Percentiles rank a stretch among this genome's conserved stretches.
These are phyloP conservation scores for Lachnellula arida DNA, from an alignment of 2,329 filamentous ascomycete species.

Conservation along the genomic window DNA sequence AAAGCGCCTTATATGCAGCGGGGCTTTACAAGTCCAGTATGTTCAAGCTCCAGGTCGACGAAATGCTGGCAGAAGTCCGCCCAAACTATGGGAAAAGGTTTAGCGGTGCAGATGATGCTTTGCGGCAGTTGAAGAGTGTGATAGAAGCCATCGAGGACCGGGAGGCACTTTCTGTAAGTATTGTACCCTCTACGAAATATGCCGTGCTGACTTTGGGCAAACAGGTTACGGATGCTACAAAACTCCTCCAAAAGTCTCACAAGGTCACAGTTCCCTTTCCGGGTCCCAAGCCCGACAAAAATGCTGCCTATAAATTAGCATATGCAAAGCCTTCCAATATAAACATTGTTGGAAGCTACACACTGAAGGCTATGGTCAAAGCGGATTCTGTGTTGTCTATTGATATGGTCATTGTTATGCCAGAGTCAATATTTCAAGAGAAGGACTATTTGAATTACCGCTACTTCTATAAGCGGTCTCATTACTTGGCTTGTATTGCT, in stretches of 20 bases:
- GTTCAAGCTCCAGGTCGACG: conserved; percentile 64
- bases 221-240: conserved; percentile 63
- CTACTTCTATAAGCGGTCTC: conserved; percentile 92
- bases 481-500: conserved; percentile 80
- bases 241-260: conserved; percentile 61
- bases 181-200: not conserved
- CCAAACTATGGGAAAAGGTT: conserved; percentile 55
- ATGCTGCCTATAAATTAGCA: conserved; percentile 76
- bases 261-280: conserved; percentile 78
- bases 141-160: conserved; percentile 53
- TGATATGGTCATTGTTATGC: conserved; percentile 87
- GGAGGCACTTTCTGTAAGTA: conserved; percentile 40
- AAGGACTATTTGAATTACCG: conserved; percentile 92
- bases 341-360: conserved; percentile 87
- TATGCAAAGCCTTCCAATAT: conserved; percentile 72
- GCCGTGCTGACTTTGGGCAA: not conserved
- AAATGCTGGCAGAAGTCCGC: conserved; percentile 53
- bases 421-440: conserved; percentile 73
- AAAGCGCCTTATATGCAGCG: conserved; percentile 37
- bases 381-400: conserved; percentile 55
- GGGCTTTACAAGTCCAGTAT: conserved; percentile 58
- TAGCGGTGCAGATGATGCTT: conserved; percentile 45
- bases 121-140: conserved; percentile 49
- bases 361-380: conserved; percentile 68
- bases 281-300: conserved; percentile 67